A percentile compares a stretch with the other conserved stretches of the same genome.
These are phyloP conservation scores for Ophiocordyceps camponoti-saundersi DNA, from an alignment of 2,329 filamentous ascomycete genomes.

Conservation along the genomic window DNA sequence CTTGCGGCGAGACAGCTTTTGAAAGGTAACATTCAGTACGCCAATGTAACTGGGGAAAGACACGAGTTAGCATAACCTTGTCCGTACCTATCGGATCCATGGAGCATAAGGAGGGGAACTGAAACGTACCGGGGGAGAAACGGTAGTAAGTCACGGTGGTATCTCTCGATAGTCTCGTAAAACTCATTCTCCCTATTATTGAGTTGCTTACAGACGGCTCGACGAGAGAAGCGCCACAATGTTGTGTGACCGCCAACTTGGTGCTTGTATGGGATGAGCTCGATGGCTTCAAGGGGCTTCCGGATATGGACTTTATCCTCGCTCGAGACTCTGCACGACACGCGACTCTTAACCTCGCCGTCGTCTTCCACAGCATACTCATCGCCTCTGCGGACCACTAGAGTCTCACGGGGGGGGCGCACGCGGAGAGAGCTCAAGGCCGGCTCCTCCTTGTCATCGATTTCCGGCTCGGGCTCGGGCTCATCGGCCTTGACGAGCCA, in stretches of 20 bases:
- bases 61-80: neutral
- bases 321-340: constrained; percentile 1
- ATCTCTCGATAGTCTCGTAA: constrained; percentile 86
- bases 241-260: constrained; percentile 96
- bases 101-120: neutral
- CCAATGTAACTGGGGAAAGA: constrained; percentile 62
- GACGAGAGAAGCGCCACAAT: constrained; percentile 84
- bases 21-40: constrained; percentile 89
- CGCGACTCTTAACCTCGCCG: constrained; percentile 17
- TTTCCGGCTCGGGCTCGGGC: constrained; percentile 17
- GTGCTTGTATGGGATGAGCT: constrained; percentile 91
- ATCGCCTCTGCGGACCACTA: constrained; percentile 13
- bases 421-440: constrained; percentile 9
- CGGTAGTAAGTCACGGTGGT: constrained; percentile 74
- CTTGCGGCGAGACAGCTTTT: constrained; percentile 58
- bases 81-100: no score
- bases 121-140: constrained; percentile 66
- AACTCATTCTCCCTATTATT: constrained; percentile 98
- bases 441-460: constrained; percentile 9
- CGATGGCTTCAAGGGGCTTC: constrained; percentile 71
- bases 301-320: constrained; percentile 33
- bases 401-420: constrained; percentile 13
- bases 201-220: constrained; percentile 93
- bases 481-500: constrained; percentile 45
- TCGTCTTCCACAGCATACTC: constrained; percentile 25